Evolutionary conservation across 1,284 basidiomycete species (phyloP).

Genomic region (Ganoderma lingzhi): DNA sequence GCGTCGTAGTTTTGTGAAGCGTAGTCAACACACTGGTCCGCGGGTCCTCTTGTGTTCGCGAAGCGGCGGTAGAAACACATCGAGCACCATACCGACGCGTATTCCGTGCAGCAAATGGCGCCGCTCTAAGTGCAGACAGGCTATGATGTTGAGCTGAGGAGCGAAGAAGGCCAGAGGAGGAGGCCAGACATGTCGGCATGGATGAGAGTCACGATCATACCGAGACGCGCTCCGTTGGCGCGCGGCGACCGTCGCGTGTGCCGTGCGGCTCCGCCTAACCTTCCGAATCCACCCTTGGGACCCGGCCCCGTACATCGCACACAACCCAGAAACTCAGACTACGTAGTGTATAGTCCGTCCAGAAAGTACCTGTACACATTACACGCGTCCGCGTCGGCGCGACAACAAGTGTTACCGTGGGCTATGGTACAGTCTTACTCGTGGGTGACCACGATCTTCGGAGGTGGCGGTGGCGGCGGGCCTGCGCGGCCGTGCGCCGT

Average conservation of each 20-base stretch:
- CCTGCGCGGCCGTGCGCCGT: conserved; percentile 19
- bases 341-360: conserved; percentile 9
- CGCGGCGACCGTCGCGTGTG: conserved; percentile 11
- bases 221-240: conserved; percentile 27
- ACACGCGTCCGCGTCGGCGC: conserved; percentile 3
- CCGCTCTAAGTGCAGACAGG: conserved; percentile 7
- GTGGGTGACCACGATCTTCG: conserved; percentile 37
- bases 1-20: conserved; percentile 49
- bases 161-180: conserved; percentile 34
- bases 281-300: conserved; percentile 1
- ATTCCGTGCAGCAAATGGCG: conserved; percentile 5
- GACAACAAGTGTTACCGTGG: conserved; percentile 15
- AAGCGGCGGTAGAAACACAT: conserved; percentile 24
- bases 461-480: conserved; percentile 28
- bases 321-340: background rate
- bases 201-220: conserved; percentile 36
- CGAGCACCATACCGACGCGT: conserved; percentile 19
- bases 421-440: conserved; percentile 20
- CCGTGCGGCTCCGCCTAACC: background rate
- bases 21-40: conserved; percentile 40
- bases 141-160: conserved; percentile 26
- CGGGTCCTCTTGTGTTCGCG: conserved; percentile 21
- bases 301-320: too few species aligned
- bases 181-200: conserved; percentile 44
- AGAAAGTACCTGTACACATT: conserved; percentile 16